These are phyloP conservation scores for Baudoinia panamericana DNA, from an alignment of 495 filamentous ascomycete species.

Conservation along the genomic window DNA sequence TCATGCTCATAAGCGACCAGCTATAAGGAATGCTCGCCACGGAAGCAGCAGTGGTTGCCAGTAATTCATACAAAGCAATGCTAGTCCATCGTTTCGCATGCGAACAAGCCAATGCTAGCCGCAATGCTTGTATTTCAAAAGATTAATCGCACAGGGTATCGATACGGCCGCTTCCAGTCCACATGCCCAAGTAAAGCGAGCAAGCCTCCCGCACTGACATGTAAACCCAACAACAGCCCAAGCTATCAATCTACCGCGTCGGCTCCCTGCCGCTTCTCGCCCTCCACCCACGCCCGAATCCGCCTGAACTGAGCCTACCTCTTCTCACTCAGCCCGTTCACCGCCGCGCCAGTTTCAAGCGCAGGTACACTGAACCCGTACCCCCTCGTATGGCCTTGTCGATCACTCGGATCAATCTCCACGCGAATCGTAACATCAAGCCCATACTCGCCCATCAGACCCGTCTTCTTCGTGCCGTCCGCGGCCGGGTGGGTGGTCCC, in stretches of 20 bases:
- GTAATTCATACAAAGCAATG: too few relatives aligned
- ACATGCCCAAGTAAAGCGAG: too few relatives aligned
- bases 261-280: not conserved
- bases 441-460: conserved; percentile 26
- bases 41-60: too few relatives aligned
- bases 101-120: too few relatives aligned
- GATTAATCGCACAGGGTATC: too few relatives aligned
- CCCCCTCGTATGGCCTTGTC: conserved; percentile 27
- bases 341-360: conserved; percentile 20
- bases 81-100: too few relatives aligned
- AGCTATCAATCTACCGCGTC: not conserved
- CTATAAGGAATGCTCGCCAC: too few relatives aligned
- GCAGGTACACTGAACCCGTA: conserved; percentile 32
- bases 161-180: too few relatives aligned
- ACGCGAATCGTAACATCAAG: conserved; percentile 30
- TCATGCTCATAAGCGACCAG: too few relatives aligned
- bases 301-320: conserved; percentile 12
- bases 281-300: not conserved
- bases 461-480: conserved; percentile 21
- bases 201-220: too few relatives aligned
- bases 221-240: too few relatives aligned
- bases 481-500: conserved; percentile 30
- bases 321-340: conserved; percentile 15
- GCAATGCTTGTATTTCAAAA: too few relatives aligned
- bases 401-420: conserved; percentile 27